Base-by-base conservation (phyloP, 1,139 yeast genomes). In the Suhomyces coccinellae region DNA sequence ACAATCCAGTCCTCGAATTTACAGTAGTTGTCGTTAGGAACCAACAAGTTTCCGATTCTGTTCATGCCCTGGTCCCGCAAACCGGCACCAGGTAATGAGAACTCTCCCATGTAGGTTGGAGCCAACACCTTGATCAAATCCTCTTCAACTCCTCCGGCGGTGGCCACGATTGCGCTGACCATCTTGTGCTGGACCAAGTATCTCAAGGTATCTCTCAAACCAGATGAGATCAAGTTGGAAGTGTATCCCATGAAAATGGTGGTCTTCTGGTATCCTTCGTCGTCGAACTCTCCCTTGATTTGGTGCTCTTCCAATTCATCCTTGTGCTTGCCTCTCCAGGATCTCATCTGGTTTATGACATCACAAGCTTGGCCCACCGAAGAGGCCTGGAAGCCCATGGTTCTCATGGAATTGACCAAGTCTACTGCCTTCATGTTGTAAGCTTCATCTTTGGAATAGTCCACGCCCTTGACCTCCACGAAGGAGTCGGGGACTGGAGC, bases 361-460 rank as follows among this genome's bases (percentile, higher is more conserved):
- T 88, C 95, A 63, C 97, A 90, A 2, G 97, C 97, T 55, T 82
- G 75, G 26, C 90, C 84, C 36, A 93, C 77, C 3, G 95, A 79
- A 15, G 91, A 80, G 6, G 96, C 99, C 69, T 93, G 99, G 75
- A 93, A 95, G n/a, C 99, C 99, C 97, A 93, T 93, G 38, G 82
- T 83, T 56, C 74, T 80, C 99, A 95, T 93, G 33, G 95, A 80
- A 31, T 73, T 74, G 53, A 93, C 79, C 54, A 93, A 73, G 58
- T 88, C 95, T 14, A 76, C 74, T 24, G 98, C 98, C 41, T 75
- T 73, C 80, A 87, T 82, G 65, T 89, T 82, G 52, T 69, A 75
- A 15, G 86, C 82, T 44, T 71, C 67, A 39, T 86, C 85, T 54
- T 83, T 75, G 42, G 91, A 82, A 67, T 91, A 95, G 66, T 93